These are phyloP conservation scores for Globisporangium cystogenes DNA, from an alignment of 352 stramenopile species.

Conservation along the genomic window DNA sequence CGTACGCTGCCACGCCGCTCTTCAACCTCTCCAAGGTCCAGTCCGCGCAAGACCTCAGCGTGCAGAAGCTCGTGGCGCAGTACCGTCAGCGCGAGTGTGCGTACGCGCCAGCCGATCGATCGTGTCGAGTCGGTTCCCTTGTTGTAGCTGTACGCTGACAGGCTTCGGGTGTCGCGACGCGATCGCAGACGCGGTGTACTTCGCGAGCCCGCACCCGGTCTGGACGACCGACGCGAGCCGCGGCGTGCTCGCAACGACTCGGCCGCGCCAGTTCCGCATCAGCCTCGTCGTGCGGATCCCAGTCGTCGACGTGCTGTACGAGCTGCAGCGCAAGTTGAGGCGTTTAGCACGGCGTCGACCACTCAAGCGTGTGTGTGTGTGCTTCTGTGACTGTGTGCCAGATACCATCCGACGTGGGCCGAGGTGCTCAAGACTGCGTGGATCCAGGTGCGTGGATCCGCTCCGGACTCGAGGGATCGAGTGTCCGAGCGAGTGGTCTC, in stretches of 20 bases:
- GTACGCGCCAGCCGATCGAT: slow-evolving; percentile 5
- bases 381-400: slow-evolving; percentile 11
- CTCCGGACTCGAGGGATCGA: no score
- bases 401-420: slow-evolving; percentile 49
- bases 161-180: no score
- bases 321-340: no score
- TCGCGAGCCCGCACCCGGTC: slow-evolving; percentile 29
- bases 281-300: slow-evolving; percentile 40
- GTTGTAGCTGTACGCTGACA: no score
- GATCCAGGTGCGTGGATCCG: slow-evolving; percentile 62
- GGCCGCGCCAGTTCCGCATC: slow-evolving; percentile 23
- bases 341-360: no score
- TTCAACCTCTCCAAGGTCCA: slow-evolving; percentile 35
- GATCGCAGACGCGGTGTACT: slow-evolving; percentile 27
- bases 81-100: slow-evolving; percentile 50
- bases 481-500: no score
- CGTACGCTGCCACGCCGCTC: slow-evolving; percentile 28
- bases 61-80: slow-evolving; percentile 25
- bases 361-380: background rate
- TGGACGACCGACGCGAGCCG: slow-evolving; percentile 30
- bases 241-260: slow-evolving; percentile 1
- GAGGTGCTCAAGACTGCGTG: slow-evolving; percentile 61
- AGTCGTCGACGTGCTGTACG: slow-evolving; percentile 25
- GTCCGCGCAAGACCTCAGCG: slow-evolving; percentile 26
- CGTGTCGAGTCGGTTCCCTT: no score